Base-by-base conservation (phyloP, 495 filamentous ascomycete genomes). In the Trichoderma parareesei region DNA sequence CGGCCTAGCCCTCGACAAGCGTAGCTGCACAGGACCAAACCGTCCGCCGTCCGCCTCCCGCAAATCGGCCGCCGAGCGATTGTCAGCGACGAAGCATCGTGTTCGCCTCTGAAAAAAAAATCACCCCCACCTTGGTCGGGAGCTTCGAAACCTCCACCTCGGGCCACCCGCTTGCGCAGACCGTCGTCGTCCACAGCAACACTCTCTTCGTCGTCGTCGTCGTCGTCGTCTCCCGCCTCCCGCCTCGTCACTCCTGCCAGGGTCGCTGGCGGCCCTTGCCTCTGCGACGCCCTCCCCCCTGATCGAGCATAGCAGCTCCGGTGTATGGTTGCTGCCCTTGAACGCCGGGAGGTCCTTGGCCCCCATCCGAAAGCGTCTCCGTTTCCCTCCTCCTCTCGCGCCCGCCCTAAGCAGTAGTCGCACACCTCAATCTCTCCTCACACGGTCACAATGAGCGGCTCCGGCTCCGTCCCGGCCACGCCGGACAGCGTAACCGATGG, bases 401-500 rank as follows among this genome's bases (percentile, higher is more conserved):
- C 11, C 53, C 53, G 27, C 53, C 11, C 53, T 35, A 27, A 57
- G 33, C 27, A 38, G 13, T 57, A 38, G 20, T 9, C 53, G 27
- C 53, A 27, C 33, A 33, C 9, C 53, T 57, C 35, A 27, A 57
- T 57, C 53, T 33, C 53, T 57, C 5, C 53, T 27, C 27, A 27
- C 14, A 37, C 20, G 4, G 53, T 37, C 53, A 20, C 63, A 16
- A 65, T 57, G 63, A 65, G 63, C 20, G 63, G 63, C 49, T 18
- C 64, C 49, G 69, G 70, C 61, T 71, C 71, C 61, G 65, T 72
- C 53, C 76, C 77, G 43, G 72, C 68, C 13, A 75, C 76, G 44
- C 75, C 78, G 44, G 76, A 80, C 63, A 77, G 79, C 67, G 65
- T 68, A 48, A 37, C 61, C 41, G 72, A 75, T 64, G 74, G 67